Base-by-base conservation (phyloP, 2,329 filamentous ascomycete genomes). In the Elsinoe ampelina region DNA sequence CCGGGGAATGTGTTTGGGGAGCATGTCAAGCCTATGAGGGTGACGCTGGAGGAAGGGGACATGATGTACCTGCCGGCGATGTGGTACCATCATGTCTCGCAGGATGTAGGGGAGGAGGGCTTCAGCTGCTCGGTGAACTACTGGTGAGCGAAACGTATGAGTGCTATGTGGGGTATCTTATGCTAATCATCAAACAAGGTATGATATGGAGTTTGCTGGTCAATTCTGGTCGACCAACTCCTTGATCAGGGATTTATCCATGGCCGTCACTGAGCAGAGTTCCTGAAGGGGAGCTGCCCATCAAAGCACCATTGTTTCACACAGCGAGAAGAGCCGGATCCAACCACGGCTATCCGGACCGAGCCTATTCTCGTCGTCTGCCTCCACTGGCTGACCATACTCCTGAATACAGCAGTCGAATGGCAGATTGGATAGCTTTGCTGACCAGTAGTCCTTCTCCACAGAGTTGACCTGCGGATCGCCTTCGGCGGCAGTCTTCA, bases 21-120 rank as follows among this genome's bases (percentile, higher is more conserved):
- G 35, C 72, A 84, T 10, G 81, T 81, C 0, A 71, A 72, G 48
- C 84, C 86, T 5, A 63, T 89, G 60, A 74, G 78, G n/a, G 82
- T 91, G 1, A 86, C 83, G 0, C 70, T 93, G 2, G 69, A 84
- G 1, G 79, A 83, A 8, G 87, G 87, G 0, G 88, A 93, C 66
- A 88, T 93, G 83, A 69, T 93, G 13, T 93, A 93, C 70, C 73
- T 93, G 30, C 88, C 88, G 5, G 83, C 86, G 5, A 80, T 91
- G 76, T 93, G 88, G 88, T 89, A 87, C 66, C 88, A 93, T 67
- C 90, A 92, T 67, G 88, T 93, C 3, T 82, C 80, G 5, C 88
- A 93, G 66, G 83, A 79, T 1, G 83, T 81, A 61, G 77, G 77
- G 0, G 73, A 80, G 0, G 86, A 90, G 60, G 85, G 84, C 0